Conservation (phyloP, 768 basidiomycete genomes). For the Lepiota brunneoincarnata region DNA sequence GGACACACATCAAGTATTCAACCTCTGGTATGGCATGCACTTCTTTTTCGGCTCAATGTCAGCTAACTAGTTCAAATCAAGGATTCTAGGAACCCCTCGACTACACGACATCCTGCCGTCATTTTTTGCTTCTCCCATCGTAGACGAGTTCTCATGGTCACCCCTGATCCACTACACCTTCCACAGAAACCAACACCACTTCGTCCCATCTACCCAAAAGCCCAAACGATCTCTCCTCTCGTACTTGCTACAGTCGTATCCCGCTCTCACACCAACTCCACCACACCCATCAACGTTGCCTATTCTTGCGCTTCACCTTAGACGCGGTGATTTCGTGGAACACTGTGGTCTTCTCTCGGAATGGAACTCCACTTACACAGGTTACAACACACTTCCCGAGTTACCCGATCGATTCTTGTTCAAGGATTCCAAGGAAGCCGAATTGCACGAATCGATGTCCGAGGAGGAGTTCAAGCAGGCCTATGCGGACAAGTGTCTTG, state of each 20-base stretch:
- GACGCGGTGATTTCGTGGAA: slow-evolving; percentile 51
- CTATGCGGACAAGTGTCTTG: slow-evolving; percentile 51
- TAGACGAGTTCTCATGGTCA: slow-evolving; percentile 61
- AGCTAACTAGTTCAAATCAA: slow-evolving; percentile 19
- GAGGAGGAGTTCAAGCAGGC: slow-evolving; percentile 25
- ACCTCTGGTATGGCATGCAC: slow-evolving; percentile 43
- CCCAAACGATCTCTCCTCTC: slow-evolving; percentile 12
- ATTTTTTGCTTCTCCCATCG: slow-evolving; percentile 43
- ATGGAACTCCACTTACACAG: slow-evolving; percentile 40
- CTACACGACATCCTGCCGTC: slow-evolving; percentile 43
- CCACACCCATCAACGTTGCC: slow-evolving; percentile 27
- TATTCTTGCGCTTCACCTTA: slow-evolving; percentile 54
- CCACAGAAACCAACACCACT: slow-evolving; percentile 41
- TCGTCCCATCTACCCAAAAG: slow-evolving; percentile 16
- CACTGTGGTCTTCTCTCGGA: slow-evolving; percentile 45
- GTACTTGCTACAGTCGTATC: background rate
- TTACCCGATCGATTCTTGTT: slow-evolving; percentile 48
- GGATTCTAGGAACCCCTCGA: slow-evolving; percentile 46
- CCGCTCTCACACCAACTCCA: background rate
- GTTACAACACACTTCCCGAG: slow-evolving; percentile 53
- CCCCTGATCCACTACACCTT: slow-evolving; percentile 51
- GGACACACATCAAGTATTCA: slow-evolving; percentile 41
- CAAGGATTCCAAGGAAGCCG: background rate
- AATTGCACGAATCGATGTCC: slow-evolving; percentile 8
- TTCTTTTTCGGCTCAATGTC: background rate